These are phyloP conservation scores for Coemansia sp. DNA, from an alignment of 371 early-diverging fungal species.

Conservation along the genomic window DNA sequence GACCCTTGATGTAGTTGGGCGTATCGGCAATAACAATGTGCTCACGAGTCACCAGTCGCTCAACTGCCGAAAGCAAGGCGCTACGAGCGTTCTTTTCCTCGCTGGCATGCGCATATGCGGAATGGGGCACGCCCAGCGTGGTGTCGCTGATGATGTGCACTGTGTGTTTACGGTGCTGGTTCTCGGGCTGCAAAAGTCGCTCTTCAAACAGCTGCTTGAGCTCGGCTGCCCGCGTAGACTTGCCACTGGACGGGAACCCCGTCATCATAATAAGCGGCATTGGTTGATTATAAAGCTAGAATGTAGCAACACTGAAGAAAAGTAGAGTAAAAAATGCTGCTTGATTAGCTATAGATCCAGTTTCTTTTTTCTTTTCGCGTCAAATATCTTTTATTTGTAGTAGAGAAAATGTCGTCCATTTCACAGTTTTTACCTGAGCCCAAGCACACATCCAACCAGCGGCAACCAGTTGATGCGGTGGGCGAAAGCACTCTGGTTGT, in stretches of 20 bases:
- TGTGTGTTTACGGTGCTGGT: conserved; percentile 51
- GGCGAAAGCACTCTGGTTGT: background rate
- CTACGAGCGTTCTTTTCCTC: conserved; percentile 94
- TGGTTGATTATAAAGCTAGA: background rate
- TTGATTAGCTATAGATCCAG: background rate
- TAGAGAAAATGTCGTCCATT: conserved; percentile 49
- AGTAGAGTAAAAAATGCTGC: background rate
- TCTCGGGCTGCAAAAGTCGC: conserved; percentile 50
- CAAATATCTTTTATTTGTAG: background rate
- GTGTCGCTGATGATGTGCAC: conserved; percentile 83
- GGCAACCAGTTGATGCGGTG: background rate
- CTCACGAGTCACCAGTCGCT: conserved; percentile 76
- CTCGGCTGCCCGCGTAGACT: conserved; percentile 77
- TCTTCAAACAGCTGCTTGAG: conserved; percentile 65
- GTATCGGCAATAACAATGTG: conserved; percentile 88
- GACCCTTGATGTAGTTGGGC: conserved; percentile 97
- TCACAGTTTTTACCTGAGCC: conserved; percentile 49
- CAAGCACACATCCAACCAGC: conserved; percentile 19
- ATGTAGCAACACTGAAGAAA: background rate
- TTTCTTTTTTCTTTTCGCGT: background rate
- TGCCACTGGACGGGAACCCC: conserved; percentile 90
- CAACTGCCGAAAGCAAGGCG: conserved; percentile 85
- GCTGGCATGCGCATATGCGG: conserved; percentile 60
- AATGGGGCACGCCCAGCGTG: conserved; percentile 62
- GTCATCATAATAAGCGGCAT: conserved; percentile 93